Evolutionary conservation across 495 filamentous ascomycete species (phyloP), one percentile per base, ranked within the genome.

Genomic region (Aspergillus funiculosus): DNA sequence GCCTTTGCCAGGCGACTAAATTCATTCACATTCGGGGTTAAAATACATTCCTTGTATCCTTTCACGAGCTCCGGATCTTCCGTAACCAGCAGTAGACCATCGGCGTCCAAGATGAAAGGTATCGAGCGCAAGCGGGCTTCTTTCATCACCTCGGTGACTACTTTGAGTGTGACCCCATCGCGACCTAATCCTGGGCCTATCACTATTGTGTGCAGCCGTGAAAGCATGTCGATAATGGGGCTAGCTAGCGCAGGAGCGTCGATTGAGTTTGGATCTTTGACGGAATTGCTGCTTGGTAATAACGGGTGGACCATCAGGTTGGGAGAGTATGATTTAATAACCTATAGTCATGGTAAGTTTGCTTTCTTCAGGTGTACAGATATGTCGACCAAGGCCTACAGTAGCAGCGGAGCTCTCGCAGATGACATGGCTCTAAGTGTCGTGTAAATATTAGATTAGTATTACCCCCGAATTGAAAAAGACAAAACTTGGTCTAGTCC

Each of bases 231-330:
- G 55, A 91, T 78, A 51, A 96, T 86, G 29, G 77, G 71, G n/a
- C 65, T 57, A 11, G 87, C 82, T 42, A 96, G 71, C 20, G 75
- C 64, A 44, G 75, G 68, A 10, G 73, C 72, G 55, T 79, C 73
- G 22, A 61, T 61, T 9, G 65, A 62, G 13, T 64, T 52, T 35
- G 65, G 58, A 26, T 71, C 62, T 32, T 64, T 54, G 56, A 74
- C 59, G 61, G 77, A 56, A 47, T 62, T 51, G 43, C 49, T 56
- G 66, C 89, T 87, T 24, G 90, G 89, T 76, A 98, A 89, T 38
- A 94, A 75, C 2, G 92, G 94, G 61, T 97, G 94, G 10, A 98
- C 94, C 94, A 98, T 97, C 10, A 98, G 71, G 67, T 97, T 96
- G 7, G 92, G 92, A 26, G 94, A 97, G 73, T 97, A 98, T 11